A percentile compares a stretch with the other conserved stretches of the same genome.
Conservation (phyloP, 306 rosid genomes). For the Castanospermum australe region DNA sequence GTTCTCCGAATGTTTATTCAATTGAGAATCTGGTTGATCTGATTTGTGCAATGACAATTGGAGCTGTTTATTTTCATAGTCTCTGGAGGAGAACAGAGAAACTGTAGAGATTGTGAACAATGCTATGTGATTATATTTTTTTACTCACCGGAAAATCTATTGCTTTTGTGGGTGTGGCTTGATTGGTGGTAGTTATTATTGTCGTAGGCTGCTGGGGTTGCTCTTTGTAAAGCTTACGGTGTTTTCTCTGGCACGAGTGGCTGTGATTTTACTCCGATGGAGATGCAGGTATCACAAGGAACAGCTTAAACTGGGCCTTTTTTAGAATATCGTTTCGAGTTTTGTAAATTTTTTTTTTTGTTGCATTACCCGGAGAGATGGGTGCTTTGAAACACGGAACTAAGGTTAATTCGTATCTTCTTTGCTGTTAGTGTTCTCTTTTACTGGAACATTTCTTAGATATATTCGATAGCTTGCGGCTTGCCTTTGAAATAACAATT, state of each 20-base stretch:
- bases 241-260: conserved; percentile 27
- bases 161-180: conserved; percentile 18
- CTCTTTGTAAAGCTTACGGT: conserved; percentile 41
- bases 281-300: conserved; percentile 41
- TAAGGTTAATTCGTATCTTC: not conserved
- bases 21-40: conserved; percentile 50
- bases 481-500: not conserved
- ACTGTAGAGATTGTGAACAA: conserved; percentile 18
- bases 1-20: conserved; percentile 1
- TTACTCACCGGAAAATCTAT: not conserved
- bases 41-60: not conserved
- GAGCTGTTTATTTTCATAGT: not conserved
- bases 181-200: conserved; percentile 29
- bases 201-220: conserved; percentile 36
- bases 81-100: not conserved
- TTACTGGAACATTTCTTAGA: not conserved
- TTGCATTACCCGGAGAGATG: not conserved
- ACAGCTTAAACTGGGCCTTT: conserved; percentile 13
- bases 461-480: not conserved
- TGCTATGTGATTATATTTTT: conserved; percentile 18
- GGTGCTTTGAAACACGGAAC: not conserved
- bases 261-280: conserved; percentile 44
- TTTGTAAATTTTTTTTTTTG: not conserved
- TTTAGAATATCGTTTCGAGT: conserved; percentile 5
- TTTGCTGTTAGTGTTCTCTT: not conserved